Percentiles rank a stretch among this genome's conserved stretches.
Conservation (phyloP, 2,329 filamentous ascomycete genomes). For the Trichoderma brevicompactum region DNA sequence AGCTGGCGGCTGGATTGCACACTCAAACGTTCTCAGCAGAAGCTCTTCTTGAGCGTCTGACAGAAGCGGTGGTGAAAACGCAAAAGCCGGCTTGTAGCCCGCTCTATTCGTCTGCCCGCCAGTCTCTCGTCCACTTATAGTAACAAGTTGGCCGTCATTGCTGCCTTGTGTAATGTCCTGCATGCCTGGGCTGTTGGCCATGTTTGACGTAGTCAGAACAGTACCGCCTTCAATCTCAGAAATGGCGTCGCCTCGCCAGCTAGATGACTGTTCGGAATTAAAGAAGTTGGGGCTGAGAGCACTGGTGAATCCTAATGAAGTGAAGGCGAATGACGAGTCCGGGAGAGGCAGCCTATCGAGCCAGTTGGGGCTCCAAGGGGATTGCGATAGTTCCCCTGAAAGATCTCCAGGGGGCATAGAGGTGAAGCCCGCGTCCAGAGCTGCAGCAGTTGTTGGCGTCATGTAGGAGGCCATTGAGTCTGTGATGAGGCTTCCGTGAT, state of each 20-base stretch:
- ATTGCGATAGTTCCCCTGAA: neutral
- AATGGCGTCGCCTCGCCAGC: neutral
- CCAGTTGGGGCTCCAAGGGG: slow-evolving; percentile 3
- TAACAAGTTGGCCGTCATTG: neutral
- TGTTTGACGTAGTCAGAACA: neutral
- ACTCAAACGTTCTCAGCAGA: neutral
- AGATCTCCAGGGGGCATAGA: neutral
- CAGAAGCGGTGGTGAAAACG: neutral
- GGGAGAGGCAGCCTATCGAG: neutral
- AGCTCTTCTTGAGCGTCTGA: slow-evolving; percentile 6
- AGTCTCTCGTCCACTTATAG: neutral
- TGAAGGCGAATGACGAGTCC: neutral
- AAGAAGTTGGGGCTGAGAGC: slow-evolving; percentile 10
- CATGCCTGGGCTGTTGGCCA: neutral
- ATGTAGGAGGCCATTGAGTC: neutral
- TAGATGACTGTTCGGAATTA: slow-evolving; percentile 1
- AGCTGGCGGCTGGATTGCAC: slow-evolving; percentile 6
- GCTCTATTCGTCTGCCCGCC: neutral
- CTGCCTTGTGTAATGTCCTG: neutral
- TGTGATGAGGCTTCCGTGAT: neutral
- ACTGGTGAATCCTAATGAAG: slow-evolving; percentile 1
- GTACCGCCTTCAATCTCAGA: neutral
- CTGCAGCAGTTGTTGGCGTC: neutral
- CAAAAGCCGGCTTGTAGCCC: slow-evolving; percentile 4
- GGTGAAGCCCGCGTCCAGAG: neutral